phyloP scores from a whole-genome alignment of 306 rosid genomes.

The Quercus robur region DNA sequence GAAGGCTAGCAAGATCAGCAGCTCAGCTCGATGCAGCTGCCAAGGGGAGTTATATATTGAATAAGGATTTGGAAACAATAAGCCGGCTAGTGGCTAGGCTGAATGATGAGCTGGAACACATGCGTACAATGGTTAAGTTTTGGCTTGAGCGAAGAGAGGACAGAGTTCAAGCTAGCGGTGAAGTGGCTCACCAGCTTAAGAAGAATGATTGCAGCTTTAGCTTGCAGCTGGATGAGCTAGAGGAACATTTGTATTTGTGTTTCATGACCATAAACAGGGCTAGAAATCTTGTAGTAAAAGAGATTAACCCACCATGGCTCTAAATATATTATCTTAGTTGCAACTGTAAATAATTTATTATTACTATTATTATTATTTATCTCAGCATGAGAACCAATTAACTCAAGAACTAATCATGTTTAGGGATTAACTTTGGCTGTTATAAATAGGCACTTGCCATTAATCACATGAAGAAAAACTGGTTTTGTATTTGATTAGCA shows the following conservation, averaged over 20 bases:
- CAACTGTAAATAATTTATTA: background rate
- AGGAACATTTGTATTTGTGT: conserved; percentile 80
- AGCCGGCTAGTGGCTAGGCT: conserved; percentile 58
- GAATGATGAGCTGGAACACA: conserved; percentile 60
- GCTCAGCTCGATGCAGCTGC: conserved; percentile 65
- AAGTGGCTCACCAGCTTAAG: conserved; percentile 51
- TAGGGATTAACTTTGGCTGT: too few relatives aligned
- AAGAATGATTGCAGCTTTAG: conserved; percentile 42
- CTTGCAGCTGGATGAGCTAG: conserved; percentile 71
- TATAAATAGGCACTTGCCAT: too few relatives aligned
- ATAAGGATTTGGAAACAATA: conserved; percentile 61
- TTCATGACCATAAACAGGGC: conserved; percentile 84
- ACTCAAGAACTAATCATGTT: too few relatives aligned
- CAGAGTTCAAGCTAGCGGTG: conserved; percentile 33
- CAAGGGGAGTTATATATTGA: conserved; percentile 66
- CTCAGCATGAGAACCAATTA: too few relatives aligned
- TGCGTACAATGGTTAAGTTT: conserved; percentile 35
- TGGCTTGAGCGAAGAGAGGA: conserved; percentile 54
- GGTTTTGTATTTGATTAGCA: too few relatives aligned
- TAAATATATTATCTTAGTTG: background rate
- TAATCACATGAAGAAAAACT: too few relatives aligned
- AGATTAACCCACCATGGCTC: conserved; percentile 22
- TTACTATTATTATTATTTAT: background rate
- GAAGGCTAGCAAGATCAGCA: conserved; percentile 15
- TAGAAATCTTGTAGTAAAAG: conserved; percentile 59